Evolutionary conservation across 352 stramenopile species (phyloP).

Genomic region (Phytophthora palmivora): DNA sequence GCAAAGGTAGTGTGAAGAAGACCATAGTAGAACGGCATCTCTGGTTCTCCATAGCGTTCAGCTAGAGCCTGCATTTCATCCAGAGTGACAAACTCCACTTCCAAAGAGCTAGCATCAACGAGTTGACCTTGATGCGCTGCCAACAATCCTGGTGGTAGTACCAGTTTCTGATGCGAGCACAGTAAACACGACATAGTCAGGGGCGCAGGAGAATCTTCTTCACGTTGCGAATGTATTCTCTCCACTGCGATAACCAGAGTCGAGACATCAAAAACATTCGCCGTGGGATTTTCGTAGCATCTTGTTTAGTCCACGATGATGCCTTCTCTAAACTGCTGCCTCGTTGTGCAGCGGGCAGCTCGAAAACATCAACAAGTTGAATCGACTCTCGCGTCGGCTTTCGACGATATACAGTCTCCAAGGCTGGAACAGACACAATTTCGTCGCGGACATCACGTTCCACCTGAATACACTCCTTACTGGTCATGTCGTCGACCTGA

Average conservation of each 20-base stretch:
- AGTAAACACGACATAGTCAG: slow-evolving; percentile 45
- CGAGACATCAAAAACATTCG: slow-evolving; percentile 69
- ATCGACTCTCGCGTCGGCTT: slow-evolving; percentile 41
- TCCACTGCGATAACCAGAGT: slow-evolving; percentile 70
- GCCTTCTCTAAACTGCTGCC: slow-evolving; percentile 33
- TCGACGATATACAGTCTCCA: slow-evolving; percentile 65
- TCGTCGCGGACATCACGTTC: slow-evolving; percentile 63
- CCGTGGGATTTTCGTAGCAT: slow-evolving; percentile 15
- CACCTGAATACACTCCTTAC: slow-evolving; percentile 59
- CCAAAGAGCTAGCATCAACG: slow-evolving; percentile 52
- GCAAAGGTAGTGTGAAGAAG: slow-evolving; percentile 29
- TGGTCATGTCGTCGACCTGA: slow-evolving; percentile 52
- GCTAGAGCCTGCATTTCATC: slow-evolving; percentile 69
- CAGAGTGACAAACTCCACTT: slow-evolving; percentile 64
- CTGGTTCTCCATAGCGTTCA: slow-evolving; percentile 62
- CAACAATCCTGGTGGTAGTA: slow-evolving; percentile 57
- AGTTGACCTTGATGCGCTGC: slow-evolving; percentile 47
- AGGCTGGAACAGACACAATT: slow-evolving; percentile 57
- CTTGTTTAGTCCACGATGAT: slow-evolving; percentile 28
- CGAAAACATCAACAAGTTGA: slow-evolving; percentile 58
- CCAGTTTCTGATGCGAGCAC: slow-evolving; percentile 64
- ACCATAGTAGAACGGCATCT: slow-evolving; percentile 60
- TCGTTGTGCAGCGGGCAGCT: slow-evolving; percentile 28
- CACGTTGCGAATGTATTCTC: slow-evolving; percentile 80
- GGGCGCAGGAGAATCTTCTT: slow-evolving; percentile 40